Conservation (phyloP, 2,329 filamentous ascomycete genomes). For the Monosporascus sp. region DNA sequence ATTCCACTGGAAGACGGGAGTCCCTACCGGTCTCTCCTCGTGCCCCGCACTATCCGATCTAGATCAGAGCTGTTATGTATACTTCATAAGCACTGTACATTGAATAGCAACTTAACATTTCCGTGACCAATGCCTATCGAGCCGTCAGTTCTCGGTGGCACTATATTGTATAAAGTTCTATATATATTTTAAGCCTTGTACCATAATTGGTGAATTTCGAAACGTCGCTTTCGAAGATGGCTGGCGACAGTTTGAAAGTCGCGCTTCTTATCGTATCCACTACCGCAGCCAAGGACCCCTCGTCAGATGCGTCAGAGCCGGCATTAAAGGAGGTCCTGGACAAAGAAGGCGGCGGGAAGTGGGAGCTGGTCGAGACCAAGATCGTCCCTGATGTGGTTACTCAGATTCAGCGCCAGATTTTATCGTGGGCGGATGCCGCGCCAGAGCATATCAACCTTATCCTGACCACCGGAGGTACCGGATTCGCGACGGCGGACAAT, state of each 20-base stretch:
- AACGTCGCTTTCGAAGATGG: slow-evolving; percentile 23
- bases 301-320: slow-evolving; percentile 67
- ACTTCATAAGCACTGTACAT: too few relatives aligned
- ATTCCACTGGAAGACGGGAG: not conserved
- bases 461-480: slow-evolving; percentile 86
- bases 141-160: not conserved
- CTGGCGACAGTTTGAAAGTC: slow-evolving; percentile 50
- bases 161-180: too few relatives aligned
- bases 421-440: slow-evolving; percentile 64
- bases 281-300: slow-evolving; percentile 74
- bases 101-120: too few relatives aligned
- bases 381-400: slow-evolving; percentile 76
- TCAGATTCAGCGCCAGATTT: slow-evolving; percentile 70
- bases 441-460: slow-evolving; percentile 65
- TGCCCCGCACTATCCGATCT: not conserved
- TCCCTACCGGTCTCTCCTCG: not conserved
- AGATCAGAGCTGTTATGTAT: not conserved
- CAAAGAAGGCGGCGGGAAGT: slow-evolving; percentile 61
- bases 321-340: slow-evolving; percentile 65
- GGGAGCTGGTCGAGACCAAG: slow-evolving; percentile 61
- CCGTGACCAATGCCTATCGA: not conserved
- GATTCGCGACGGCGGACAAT: slow-evolving; percentile 77
- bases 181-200: too few relatives aligned
- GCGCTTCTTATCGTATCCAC: slow-evolving; percentile 87
- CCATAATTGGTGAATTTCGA: too few relatives aligned